Evolutionary conservation across 208 protist genomes (phyloP).

Genomic region (Leishmania martiniquensis): DNA sequence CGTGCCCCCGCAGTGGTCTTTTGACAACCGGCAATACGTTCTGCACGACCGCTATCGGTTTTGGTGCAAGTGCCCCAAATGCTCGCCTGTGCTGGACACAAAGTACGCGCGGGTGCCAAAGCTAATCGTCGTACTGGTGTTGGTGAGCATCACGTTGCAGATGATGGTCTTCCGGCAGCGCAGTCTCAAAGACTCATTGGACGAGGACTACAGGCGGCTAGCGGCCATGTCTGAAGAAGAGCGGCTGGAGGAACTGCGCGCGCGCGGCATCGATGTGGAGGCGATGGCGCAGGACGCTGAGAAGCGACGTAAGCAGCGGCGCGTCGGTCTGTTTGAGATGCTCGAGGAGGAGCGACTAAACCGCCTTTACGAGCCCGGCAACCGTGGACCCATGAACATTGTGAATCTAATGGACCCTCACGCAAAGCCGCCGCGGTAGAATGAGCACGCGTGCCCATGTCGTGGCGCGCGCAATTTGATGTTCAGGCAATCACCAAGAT

Average conservation of each 20-base stretch:
- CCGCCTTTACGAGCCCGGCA: slow-evolving; percentile 36
- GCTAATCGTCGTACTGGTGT: slow-evolving; percentile 50
- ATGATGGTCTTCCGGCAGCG: slow-evolving; percentile 64
- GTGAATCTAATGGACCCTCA: slow-evolving; percentile 27
- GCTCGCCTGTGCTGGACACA: slow-evolving; percentile 64
- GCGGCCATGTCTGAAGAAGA: slow-evolving; percentile 44
- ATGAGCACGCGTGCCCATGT: neutral
- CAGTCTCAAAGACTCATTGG: slow-evolving; percentile 39
- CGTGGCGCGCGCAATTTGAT: neutral
- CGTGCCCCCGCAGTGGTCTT: slow-evolving; percentile 79
- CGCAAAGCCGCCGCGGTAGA: slow-evolving; percentile 25
- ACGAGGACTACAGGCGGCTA: slow-evolving; percentile 36
- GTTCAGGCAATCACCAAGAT: neutral
- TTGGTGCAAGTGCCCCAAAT: slow-evolving; percentile 90
- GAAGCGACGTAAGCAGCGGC: slow-evolving; percentile 35
- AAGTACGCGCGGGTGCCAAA: slow-evolving; percentile 62
- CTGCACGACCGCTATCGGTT: slow-evolving; percentile 91
- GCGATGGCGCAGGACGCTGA: slow-evolving; percentile 26
- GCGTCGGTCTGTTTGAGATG: slow-evolving; percentile 56
- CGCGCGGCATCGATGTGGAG: slow-evolving; percentile 46
- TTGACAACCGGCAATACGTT: slow-evolving; percentile 92
- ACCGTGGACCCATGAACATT: slow-evolving; percentile 28
- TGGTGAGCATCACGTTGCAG: slow-evolving; percentile 68
- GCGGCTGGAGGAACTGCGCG: slow-evolving; percentile 44
- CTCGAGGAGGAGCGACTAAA: slow-evolving; percentile 50